A percentile compares a stretch with the other conserved stretches of the same genome.
phyloP scores from a whole-genome alignment of 345 rosid species.

The Conringia planisiliqua region DNA sequence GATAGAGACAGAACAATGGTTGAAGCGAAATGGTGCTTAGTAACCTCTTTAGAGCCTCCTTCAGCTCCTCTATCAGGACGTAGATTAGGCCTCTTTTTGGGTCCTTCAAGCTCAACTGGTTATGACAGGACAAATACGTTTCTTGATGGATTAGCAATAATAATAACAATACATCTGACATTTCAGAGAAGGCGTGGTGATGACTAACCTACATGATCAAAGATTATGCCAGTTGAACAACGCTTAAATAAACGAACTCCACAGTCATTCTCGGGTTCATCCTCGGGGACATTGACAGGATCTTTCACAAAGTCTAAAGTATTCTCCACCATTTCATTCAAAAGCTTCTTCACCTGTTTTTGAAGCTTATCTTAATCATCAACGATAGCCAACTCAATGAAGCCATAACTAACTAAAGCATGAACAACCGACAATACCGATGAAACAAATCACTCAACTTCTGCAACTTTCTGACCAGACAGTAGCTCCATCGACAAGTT shows the following conservation, averaged over 20 bases:
- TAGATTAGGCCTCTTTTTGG: constrained; percentile 72
- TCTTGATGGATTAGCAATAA: background rate
- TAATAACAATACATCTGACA: too few relatives aligned
- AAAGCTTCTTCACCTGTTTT: constrained; percentile 70
- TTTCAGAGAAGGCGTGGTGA: background rate
- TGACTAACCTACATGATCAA: constrained; percentile 58
- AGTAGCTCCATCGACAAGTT: background rate
- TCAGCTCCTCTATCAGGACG: constrained; percentile 48
- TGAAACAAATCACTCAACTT: background rate
- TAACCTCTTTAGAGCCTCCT: constrained; percentile 70
- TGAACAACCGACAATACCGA: background rate
- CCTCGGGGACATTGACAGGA: constrained; percentile 28
- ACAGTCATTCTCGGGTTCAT: constrained; percentile 34
- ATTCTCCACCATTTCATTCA: constrained; percentile 70
- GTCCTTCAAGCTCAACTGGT: constrained; percentile 63
- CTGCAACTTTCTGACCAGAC: background rate
- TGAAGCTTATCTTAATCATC: background rate
- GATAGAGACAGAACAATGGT: background rate
- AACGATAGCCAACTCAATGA: background rate
- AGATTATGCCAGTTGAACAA: constrained; percentile 64
- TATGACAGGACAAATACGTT: background rate
- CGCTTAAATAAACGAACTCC: constrained; percentile 69
- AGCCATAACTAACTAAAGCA: background rate
- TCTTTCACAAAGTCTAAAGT: constrained; percentile 48
- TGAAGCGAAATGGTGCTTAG: background rate